Evolutionary conservation across 805 yeast genomes (phyloP).

Genomic region (Saccharomycodes ludwigii): DNA sequence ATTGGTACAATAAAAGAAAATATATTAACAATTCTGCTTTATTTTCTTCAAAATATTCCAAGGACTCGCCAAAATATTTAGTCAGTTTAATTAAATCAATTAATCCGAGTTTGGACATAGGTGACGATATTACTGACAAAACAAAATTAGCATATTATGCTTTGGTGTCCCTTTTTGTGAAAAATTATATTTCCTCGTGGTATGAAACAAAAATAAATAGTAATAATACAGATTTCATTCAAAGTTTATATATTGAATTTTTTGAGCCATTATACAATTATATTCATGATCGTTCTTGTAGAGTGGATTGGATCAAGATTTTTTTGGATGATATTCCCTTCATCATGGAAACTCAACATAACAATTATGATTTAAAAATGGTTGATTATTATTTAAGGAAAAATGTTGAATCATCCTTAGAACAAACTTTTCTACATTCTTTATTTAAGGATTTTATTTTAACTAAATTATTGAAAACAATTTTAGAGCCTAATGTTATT

Average conservation of each 20-base stretch:
- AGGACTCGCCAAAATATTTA: slow-evolving; percentile 1
- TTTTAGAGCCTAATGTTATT: slow-evolving; percentile 18
- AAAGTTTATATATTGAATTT: neutral
- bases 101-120: neutral
- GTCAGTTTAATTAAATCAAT: neutral
- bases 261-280: neutral
- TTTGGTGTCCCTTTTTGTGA: neutral
- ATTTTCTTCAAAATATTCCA: too few species aligned
- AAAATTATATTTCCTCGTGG: neutral
- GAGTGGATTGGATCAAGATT: neutral
- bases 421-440: slow-evolving; percentile 14
- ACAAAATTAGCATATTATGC: neutral
- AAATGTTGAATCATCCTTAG: slow-evolving; percentile 13
- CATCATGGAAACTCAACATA: neutral
- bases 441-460: slow-evolving; percentile 14
- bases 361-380: neutral
- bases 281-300: neutral
- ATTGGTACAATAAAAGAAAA: too few species aligned
- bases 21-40: too few species aligned
- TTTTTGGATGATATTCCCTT: slow-evolving; percentile 1
- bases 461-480: slow-evolving; percentile 15
- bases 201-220: neutral
- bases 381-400: neutral
- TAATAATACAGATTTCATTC: neutral
- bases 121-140: neutral